These are phyloP conservation scores for Spergularia marina DNA, from an alignment of 148 eudicot genomes.

Conservation along the genomic window DNA sequence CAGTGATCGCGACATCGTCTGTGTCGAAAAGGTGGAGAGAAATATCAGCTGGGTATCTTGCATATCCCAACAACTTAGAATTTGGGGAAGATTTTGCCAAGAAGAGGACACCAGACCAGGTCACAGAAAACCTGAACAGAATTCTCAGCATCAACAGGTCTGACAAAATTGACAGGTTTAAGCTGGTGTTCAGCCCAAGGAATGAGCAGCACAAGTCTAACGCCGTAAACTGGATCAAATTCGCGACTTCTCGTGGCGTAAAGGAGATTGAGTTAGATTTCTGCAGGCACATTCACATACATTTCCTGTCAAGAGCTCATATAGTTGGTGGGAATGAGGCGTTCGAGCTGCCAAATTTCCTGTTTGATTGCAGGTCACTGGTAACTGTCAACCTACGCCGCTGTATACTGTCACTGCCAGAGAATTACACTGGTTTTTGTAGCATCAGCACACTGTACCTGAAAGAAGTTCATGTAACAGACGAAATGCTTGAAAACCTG, in stretches of 20 bases:
- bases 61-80: constrained; percentile 23
- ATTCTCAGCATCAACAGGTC: constrained; percentile 14
- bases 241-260: constrained; percentile 22
- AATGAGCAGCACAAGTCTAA: constrained; percentile 19
- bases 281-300: constrained; percentile 29
- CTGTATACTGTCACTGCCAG: constrained; percentile 28
- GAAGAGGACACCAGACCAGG: constrained; percentile 15
- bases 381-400: constrained; percentile 21
- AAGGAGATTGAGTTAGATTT: constrained; percentile 32
- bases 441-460: constrained; percentile 21
- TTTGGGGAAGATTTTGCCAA: constrained; percentile 32
- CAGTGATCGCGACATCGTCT: constrained; percentile 14
- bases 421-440: constrained; percentile 15
- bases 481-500: constrained; percentile 28
- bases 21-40: constrained; percentile 26
- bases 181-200: constrained; percentile 34
- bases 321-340: constrained; percentile 23
- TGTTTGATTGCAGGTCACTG: constrained; percentile 23
- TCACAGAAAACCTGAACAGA: constrained; percentile 16
- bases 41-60: constrained; percentile 23
- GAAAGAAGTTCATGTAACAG: constrained; percentile 29
- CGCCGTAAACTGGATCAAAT: constrained; percentile 28
- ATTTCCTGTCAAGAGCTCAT: constrained; percentile 25
- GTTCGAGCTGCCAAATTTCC: constrained; percentile 30
- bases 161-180: constrained; percentile 24